Percentiles rank a stretch among this genome's conserved stretches.
Evolutionary conservation across 176 grass and related monocot genomes (phyloP).

Genomic region (Metroxylon sagu): DNA sequence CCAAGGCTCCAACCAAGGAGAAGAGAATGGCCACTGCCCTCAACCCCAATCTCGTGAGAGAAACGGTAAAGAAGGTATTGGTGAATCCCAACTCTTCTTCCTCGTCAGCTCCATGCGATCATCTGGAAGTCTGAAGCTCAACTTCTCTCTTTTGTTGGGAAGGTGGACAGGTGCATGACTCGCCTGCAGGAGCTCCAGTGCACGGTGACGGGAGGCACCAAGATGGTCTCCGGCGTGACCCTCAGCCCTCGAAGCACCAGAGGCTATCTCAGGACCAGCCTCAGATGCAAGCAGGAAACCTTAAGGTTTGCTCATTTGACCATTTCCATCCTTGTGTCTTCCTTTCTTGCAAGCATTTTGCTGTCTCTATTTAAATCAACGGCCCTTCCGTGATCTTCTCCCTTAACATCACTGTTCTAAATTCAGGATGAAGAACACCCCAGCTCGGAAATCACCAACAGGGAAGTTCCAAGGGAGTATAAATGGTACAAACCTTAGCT

Average conservation of each 20-base stretch:
- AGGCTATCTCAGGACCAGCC: conserved; percentile 77
- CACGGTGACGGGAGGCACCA: conserved; percentile 70
- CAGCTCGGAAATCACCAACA: conserved; percentile 43
- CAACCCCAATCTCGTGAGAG: conserved; percentile 55
- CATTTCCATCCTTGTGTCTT: conserved; percentile 2
- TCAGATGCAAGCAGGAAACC: conserved; percentile 89
- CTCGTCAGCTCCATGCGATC: neutral
- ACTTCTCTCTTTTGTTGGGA: neutral
- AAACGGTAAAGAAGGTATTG: conserved; percentile 75
- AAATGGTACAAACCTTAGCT: conserved; percentile 2
- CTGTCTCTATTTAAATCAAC: no score
- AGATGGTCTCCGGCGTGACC: conserved; percentile 70
- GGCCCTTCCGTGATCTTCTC: no score
- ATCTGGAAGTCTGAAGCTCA: neutral
- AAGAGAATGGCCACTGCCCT: conserved; percentile 37
- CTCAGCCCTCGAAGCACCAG: conserved; percentile 96
- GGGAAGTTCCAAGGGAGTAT: conserved; percentile 49
- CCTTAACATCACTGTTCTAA: no score
- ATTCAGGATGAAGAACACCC: conserved; percentile 47
- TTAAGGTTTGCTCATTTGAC: conserved; percentile 37
- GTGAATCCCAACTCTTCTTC: neutral
- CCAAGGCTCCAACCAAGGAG: conserved; percentile 55
- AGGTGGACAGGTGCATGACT: conserved; percentile 89
- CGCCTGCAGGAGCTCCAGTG: conserved; percentile 94
- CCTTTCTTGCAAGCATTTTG: neutral